phyloP scores from a whole-genome alignment of 2,329 filamentous ascomycete genomes.

The Ascochyta koolunga region DNA sequence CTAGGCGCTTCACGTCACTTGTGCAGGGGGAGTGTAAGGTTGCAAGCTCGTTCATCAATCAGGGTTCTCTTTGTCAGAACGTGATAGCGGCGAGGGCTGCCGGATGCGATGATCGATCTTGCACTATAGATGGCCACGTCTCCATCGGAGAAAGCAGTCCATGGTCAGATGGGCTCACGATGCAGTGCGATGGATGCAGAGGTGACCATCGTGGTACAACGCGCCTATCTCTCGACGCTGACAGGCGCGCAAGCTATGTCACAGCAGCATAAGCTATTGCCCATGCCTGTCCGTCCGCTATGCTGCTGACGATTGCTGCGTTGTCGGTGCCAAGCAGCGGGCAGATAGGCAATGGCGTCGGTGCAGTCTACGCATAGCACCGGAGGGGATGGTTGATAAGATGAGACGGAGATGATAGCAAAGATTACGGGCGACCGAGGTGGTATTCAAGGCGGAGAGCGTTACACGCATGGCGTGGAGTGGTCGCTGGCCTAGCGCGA shows the following conservation, averaged over 20 bases:
- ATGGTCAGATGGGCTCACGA: slow-evolving; percentile 27
- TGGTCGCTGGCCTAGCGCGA: slow-evolving; percentile 16
- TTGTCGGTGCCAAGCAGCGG: slow-evolving; percentile 8
- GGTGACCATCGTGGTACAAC: slow-evolving; percentile 42
- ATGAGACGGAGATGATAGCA: background rate
- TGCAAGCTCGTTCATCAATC: slow-evolving; percentile 25
- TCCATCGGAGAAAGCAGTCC: slow-evolving; percentile 9
- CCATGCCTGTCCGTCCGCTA: background rate
- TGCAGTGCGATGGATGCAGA: slow-evolving; percentile 33
- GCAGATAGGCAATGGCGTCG: background rate
- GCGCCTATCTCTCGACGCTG: slow-evolving; percentile 29
- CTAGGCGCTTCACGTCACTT: slow-evolving; percentile 29
- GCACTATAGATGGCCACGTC: slow-evolving; percentile 12
- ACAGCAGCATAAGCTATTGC: slow-evolving; percentile 32
- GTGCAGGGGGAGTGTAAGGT: slow-evolving; percentile 14
- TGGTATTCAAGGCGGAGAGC: slow-evolving; percentile 37
- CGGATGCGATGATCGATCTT: slow-evolving; percentile 25
- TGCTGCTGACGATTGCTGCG: slow-evolving; percentile 7
- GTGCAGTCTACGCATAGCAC: slow-evolving; percentile 4
- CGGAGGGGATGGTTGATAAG: slow-evolving; percentile 8
- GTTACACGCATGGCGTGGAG: slow-evolving; percentile 34
- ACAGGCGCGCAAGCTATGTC: slow-evolving; percentile 28
- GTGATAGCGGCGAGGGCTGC: slow-evolving; percentile 30
- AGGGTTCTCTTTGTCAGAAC: slow-evolving; percentile 32
- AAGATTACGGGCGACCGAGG: slow-evolving; percentile 20